Conservation (phyloP, 768 basidiomycete species). For the Boletus sensibilis region DNA sequence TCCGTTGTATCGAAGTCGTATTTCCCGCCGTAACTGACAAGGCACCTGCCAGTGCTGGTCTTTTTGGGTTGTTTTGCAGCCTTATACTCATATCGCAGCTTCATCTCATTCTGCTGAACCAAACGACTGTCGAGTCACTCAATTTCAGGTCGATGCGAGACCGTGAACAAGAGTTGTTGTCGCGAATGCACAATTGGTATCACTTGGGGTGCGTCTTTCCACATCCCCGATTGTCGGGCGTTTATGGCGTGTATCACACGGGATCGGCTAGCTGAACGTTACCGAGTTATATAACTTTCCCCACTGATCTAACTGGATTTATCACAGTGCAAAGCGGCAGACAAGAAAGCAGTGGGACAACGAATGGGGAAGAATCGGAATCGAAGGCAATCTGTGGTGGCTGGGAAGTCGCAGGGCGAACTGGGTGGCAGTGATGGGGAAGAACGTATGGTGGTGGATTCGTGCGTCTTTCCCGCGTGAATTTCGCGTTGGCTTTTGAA, state of each 20-base stretch:
- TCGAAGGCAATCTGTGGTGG: constrained; percentile 90
- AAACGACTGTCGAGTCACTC: constrained; percentile 83
- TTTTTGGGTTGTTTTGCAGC: constrained; percentile 72
- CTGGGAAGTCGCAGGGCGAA: constrained; percentile 56
- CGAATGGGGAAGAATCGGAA: constrained; percentile 76
- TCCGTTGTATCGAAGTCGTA: background rate
- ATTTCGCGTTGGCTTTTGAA: background rate
- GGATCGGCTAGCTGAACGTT: background rate
- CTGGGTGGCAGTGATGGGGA: constrained; percentile 87
- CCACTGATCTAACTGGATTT: background rate
- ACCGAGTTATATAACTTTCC: background rate
- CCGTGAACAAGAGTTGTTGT: constrained; percentile 54
- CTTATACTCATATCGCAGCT: constrained; percentile 59
- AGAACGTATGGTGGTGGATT: constrained; percentile 66
- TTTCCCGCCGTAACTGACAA: constrained; percentile 6
- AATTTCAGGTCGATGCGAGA: constrained; percentile 57
- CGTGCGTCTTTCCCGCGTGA: constrained; percentile 49
- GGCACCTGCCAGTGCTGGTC: constrained; percentile 47
- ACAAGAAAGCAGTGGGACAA: constrained; percentile 58
- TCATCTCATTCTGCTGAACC: constrained; percentile 56
- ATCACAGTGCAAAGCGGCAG: constrained; percentile 48
- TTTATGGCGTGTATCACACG: background rate
- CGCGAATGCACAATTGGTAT: constrained; percentile 52
- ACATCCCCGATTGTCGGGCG: background rate
- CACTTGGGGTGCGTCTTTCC: constrained; percentile 47